Conservation (phyloP, 2,329 filamentous ascomycete species). For the Neopestalotiopsis sp. region DNA sequence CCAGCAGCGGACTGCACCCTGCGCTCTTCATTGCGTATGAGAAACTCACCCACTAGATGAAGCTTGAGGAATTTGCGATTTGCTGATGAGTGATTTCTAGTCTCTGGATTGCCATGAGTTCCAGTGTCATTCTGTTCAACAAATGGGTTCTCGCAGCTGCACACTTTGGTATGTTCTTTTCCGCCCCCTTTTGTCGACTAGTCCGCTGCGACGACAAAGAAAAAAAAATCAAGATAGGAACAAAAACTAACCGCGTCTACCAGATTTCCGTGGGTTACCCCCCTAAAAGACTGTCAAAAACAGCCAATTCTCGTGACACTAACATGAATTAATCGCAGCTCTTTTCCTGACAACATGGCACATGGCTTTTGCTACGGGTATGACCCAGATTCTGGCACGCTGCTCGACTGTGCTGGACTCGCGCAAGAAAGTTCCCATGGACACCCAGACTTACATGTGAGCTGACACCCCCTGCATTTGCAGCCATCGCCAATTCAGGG, state of each 20-base stretch:
- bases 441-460: constrained; percentile 61
- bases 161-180: constrained; percentile 67
- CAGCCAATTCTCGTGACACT: not conserved
- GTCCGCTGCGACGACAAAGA: not conserved
- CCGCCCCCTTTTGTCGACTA: not conserved
- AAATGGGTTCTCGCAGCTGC: constrained; percentile 83
- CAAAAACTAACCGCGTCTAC: constrained; percentile 22
- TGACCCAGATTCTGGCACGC: constrained; percentile 70
- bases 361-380: constrained; percentile 67
- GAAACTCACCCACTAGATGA: no score
- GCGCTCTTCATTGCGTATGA: constrained; percentile 18
- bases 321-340: constrained; percentile 35
- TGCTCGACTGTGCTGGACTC: constrained; percentile 68
- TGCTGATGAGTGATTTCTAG: constrained; percentile 36
- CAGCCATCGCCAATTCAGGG: constrained; percentile 2
- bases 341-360: constrained; percentile 73
- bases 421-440: constrained; percentile 67
- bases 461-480: constrained; percentile 5
- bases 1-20: constrained; percentile 16
- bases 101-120: constrained; percentile 86
- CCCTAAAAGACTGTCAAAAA: not conserved
- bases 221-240: constrained; percentile 26
- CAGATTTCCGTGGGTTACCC: constrained; percentile 29
- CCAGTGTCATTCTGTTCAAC: constrained; percentile 89
- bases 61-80: not conserved